Conservation (phyloP, 768 basidiomycete species). For the Boletus patriciae region DNA sequence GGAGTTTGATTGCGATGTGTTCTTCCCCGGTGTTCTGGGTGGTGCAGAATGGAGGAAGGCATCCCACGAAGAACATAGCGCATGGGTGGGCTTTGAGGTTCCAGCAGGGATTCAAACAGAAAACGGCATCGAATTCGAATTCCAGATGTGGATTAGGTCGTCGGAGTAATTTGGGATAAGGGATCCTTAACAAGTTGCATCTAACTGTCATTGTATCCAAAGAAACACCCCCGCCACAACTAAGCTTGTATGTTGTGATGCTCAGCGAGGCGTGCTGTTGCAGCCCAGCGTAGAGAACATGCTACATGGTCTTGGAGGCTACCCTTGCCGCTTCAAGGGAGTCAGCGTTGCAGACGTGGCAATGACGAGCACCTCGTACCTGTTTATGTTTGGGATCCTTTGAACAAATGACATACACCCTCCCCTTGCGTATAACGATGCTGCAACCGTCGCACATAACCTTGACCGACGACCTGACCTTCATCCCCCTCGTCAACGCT, state of each 20-base stretch:
- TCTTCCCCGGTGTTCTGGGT: constrained; percentile 73
- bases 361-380: constrained; percentile 45
- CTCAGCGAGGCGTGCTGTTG: background rate
- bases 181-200: constrained; percentile 3
- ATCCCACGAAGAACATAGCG: constrained; percentile 60
- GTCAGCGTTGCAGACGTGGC: constrained; percentile 13
- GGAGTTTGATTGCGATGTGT: constrained; percentile 83
- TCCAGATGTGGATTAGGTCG: constrained; percentile 88
- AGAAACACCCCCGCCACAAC: background rate
- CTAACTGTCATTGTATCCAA: background rate
- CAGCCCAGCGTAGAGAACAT: background rate
- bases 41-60: constrained; percentile 54
- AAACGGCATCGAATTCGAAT: constrained; percentile 83
- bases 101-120: constrained; percentile 76
- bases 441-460: constrained; percentile 92
- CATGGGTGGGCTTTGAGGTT: constrained; percentile 82
- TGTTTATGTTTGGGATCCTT: constrained; percentile 98
- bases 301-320: constrained; percentile 11
- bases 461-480: constrained; percentile 94
- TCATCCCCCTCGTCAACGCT: constrained; percentile 75
- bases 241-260: background rate
- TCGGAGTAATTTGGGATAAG: constrained; percentile 11
- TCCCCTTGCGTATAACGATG: constrained; percentile 85
- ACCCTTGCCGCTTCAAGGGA: constrained; percentile 63
- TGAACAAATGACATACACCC: constrained; percentile 88